A percentile compares a stretch with the other conserved stretches of the same genome.
phyloP scores from a whole-genome alignment of 2,329 filamentous ascomycete genomes.

The Trichoderma hamatum region DNA sequence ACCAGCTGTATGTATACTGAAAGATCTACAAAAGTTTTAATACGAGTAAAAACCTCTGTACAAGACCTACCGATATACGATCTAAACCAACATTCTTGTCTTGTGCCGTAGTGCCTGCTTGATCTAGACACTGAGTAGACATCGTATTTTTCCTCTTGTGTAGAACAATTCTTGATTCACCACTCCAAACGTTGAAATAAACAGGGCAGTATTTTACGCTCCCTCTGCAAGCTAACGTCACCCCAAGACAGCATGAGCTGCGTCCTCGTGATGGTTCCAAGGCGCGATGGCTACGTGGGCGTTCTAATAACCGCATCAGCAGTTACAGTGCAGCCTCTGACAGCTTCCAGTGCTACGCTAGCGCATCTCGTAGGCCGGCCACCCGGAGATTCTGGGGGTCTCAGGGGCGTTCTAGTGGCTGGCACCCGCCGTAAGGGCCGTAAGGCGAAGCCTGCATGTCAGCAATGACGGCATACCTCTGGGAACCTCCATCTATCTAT shows the following conservation, averaged over 20 bases:
- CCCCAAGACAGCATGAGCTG: neutral
- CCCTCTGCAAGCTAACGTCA: neutral
- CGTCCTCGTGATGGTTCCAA: slow-evolving; percentile 10
- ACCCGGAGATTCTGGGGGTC: neutral
- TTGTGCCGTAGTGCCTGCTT: neutral
- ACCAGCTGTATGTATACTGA: neutral
- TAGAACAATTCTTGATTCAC: neutral
- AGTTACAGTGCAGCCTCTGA: slow-evolving; percentile 7
- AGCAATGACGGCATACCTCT: slow-evolving; percentile 20
- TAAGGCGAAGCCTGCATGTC: slow-evolving; percentile 11
- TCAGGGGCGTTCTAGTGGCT: slow-evolving; percentile 15
- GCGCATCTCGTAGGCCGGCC: neutral
- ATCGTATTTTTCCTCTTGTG: neutral
- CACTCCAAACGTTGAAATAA: neutral
- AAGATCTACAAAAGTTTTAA: neutral
- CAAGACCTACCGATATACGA: neutral
- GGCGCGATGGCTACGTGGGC: neutral
- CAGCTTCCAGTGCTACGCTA: slow-evolving; percentile 15
- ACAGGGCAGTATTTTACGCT: neutral
- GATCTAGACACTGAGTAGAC: neutral
- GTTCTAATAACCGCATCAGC: neutral
- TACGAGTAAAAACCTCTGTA: neutral
- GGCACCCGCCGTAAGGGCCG: slow-evolving; percentile 6
- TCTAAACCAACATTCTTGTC: neutral
- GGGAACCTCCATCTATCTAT: neutral